Percentiles rank a stretch among this genome's conserved stretches.
Conservation (phyloP, 2,329 filamentous ascomycete species). For the Fusarium duplospermum region DNA sequence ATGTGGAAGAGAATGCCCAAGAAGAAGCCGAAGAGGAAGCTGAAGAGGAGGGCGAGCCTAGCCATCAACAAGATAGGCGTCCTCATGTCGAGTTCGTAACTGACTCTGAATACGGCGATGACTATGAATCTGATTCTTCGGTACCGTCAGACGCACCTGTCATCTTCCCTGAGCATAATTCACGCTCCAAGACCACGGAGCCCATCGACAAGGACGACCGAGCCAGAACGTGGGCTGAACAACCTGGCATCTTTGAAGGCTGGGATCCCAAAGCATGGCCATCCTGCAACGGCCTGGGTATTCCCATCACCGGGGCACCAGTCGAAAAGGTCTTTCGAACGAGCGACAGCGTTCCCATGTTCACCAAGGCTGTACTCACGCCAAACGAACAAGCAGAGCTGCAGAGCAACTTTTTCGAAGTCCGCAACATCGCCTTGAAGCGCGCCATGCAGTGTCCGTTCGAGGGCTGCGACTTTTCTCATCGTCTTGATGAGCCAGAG, state of each 20-base stretch:
- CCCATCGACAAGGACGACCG: neutral
- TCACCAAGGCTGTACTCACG: slow-evolving; percentile 54
- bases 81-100: neutral
- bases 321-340: slow-evolving; percentile 53
- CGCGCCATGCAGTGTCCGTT: slow-evolving; percentile 54
- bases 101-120: neutral
- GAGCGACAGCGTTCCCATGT: slow-evolving; percentile 49
- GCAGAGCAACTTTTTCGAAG: slow-evolving; percentile 31
- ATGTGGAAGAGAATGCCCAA: neutral
- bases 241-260: slow-evolving; percentile 37
- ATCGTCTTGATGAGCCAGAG: slow-evolving; percentile 43
- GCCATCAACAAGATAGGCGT: neutral
- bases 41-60: neutral
- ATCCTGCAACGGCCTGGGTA: neutral
- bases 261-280: slow-evolving; percentile 18
- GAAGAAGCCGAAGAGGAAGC: neutral
- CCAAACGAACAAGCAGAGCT: slow-evolving; percentile 54
- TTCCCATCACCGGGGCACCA: slow-evolving; percentile 38
- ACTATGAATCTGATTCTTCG: neutral
- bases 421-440: slow-evolving; percentile 28
- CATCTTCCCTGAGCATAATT: neutral
- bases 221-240: slow-evolving; percentile 37
- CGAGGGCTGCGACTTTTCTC: slow-evolving; percentile 50
- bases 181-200: neutral
- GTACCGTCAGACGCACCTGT: neutral